phyloP scores from a whole-genome alignment of 1,139 yeast species.

The Magnusiomyces suaveolens region DNA sequence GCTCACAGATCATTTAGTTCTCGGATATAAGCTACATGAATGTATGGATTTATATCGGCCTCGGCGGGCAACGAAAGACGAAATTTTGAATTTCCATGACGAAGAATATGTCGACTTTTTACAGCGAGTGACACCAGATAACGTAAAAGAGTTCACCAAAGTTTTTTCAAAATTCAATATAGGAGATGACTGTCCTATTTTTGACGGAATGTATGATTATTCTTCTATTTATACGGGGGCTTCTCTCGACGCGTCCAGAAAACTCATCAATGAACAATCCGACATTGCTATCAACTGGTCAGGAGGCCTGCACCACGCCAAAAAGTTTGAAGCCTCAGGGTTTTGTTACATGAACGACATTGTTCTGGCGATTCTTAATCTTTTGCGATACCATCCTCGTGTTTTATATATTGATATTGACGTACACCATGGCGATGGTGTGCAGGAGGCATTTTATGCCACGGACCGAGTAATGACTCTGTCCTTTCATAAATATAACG shows the following conservation, averaged over 20 bases:
- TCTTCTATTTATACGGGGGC: slow-evolving; percentile 95
- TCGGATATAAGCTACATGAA: slow-evolving; percentile 75
- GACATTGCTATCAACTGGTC: slow-evolving; percentile 96
- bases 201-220: slow-evolving; percentile 91
- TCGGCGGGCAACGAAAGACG: slow-evolving; percentile 85
- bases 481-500: slow-evolving; percentile 83
- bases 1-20: slow-evolving; percentile 87
- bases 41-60: slow-evolving; percentile 86
- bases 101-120: slow-evolving; percentile 94
- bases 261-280: slow-evolving; percentile 84
- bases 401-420: slow-evolving; percentile 95
- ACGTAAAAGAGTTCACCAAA: slow-evolving; percentile 79
- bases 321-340: slow-evolving; percentile 91
- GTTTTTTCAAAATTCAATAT: slow-evolving; percentile 93
- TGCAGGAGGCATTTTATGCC: slow-evolving; percentile 93
- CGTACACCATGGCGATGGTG: slow-evolving; percentile 98
- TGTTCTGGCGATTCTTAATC: slow-evolving; percentile 81
- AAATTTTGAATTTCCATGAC: slow-evolving; percentile 97
- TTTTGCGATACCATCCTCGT: slow-evolving; percentile 83
- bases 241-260: slow-evolving; percentile 93
- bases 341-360: slow-evolving; percentile 89
- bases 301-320: slow-evolving; percentile 95
- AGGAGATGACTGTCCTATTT: slow-evolving; percentile 95
- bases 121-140: slow-evolving; percentile 89
- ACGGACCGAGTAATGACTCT: slow-evolving; percentile 97